Base-by-base conservation (phyloP, 306 rosid genomes). In the Lathyrus oleraceus region DNA sequence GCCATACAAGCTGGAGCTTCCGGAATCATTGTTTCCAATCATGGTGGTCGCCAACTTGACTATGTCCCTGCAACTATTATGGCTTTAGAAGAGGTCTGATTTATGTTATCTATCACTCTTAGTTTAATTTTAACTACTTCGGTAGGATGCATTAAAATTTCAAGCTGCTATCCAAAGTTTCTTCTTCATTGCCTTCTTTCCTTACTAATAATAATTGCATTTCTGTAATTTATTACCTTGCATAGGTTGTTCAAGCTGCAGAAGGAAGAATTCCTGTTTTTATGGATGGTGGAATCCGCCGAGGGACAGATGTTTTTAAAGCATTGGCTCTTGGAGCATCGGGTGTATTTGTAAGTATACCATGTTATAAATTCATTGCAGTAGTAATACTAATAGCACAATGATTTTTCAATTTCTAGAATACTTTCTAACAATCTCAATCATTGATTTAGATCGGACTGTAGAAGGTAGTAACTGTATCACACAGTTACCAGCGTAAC, bases 11-110 rank as follows among this genome's bases (percentile, higher is more conserved):
- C 80, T 52, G 95, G 96, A 67, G 97, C 77, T 54, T 87, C 96
- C 25, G 99, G 99, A 73, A 71, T 94, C 44, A 85, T 94, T 45
- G 96, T 94, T 65, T 94, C 97, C 52, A 94, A 94, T 77, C 99
- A 94, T 1, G 96, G 99, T 62, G 99, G 95, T 69, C 99, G 99
- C 65, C 99, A 94, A 78, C 92, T 94, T 42, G 95, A 94, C 71
- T 91, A 91, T 79, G 95, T 84, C 21, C 97, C 95, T 43, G 89
- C 99, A 45, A 91, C 97, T 30, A 94, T 94, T 23, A 25, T 65
- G 78, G 97, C 91, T 69, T 63, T 94, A 70, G 96, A 94, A 87
- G 97, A 91, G 97, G 65, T 59, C 6, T 59, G 42, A 30, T 32
- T 59, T 59, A 58, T 58, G 13, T 3, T 58, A 14, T 27, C 60